Evolutionary conservation across 2,329 filamentous ascomycete species (phyloP).

Genomic region (Aplosporella prunicola): DNA sequence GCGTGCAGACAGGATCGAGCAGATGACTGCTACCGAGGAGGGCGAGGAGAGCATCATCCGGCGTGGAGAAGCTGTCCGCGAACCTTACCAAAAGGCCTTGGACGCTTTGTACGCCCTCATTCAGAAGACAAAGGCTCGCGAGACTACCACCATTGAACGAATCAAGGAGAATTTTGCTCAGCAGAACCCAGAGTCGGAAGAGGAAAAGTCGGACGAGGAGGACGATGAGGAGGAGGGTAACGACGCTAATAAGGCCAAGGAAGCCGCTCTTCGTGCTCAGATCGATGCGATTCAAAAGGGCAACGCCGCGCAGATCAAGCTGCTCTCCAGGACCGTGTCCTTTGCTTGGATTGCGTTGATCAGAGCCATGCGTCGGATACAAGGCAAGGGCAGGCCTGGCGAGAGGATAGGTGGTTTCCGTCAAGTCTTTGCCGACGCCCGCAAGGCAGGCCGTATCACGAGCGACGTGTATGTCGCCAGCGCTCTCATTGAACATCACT

Average conservation of each 20-base stretch:
- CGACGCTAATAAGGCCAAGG: slow-evolving; percentile 34
- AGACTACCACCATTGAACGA: slow-evolving; percentile 50
- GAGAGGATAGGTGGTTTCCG: slow-evolving; percentile 65
- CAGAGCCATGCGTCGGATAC: slow-evolving; percentile 84
- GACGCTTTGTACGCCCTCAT: slow-evolving; percentile 82
- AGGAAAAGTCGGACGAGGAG: slow-evolving; percentile 34
- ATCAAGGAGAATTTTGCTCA: slow-evolving; percentile 46
- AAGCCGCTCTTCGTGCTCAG: slow-evolving; percentile 45
- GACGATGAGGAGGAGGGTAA: slow-evolving; percentile 47
- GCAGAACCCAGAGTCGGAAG: slow-evolving; percentile 32
- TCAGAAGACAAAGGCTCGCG: slow-evolving; percentile 57
- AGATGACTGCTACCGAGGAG: slow-evolving; percentile 66
- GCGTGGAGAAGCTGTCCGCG: slow-evolving; percentile 63
- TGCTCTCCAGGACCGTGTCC: slow-evolving; percentile 76
- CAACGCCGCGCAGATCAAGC: slow-evolving; percentile 61
- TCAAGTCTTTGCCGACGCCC: slow-evolving; percentile 80
- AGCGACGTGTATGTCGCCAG: slow-evolving; percentile 93
- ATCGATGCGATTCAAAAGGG: slow-evolving; percentile 53
- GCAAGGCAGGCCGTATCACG: slow-evolving; percentile 76
- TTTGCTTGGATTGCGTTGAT: slow-evolving; percentile 93
- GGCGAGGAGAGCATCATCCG: slow-evolving; percentile 57
- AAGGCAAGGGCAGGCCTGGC: slow-evolving; percentile 58
- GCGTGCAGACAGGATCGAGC: slow-evolving; percentile 78
- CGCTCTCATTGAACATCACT: slow-evolving; percentile 86
- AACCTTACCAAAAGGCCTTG: slow-evolving; percentile 73